Evolutionary conservation across 352 stramenopile species (phyloP).

Genomic region (Bremia lactucae): DNA sequence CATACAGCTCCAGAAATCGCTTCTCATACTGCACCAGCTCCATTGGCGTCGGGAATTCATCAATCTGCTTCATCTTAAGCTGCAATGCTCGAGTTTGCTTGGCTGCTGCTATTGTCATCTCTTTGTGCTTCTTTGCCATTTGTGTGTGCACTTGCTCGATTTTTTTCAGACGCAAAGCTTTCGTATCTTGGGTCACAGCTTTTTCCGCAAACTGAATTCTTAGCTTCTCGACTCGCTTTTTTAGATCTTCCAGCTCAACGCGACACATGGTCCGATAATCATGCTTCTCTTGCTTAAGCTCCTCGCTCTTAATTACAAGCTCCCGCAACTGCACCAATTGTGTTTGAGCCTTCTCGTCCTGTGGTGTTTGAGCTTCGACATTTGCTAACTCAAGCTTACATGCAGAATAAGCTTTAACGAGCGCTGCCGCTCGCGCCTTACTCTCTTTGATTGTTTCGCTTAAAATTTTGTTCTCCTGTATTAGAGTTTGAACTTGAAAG

Average conservation of each 20-base stretch:
- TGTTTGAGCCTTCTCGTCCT: conserved; percentile 16
- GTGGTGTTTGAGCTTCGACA: conserved; percentile 25
- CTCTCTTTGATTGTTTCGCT: conserved; percentile 21
- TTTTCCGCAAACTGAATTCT: conserved; percentile 26
- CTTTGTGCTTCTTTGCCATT: conserved; percentile 53
- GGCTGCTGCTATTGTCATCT: conserved; percentile 46
- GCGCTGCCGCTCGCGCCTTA: conserved; percentile 11
- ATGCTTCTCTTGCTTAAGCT: conserved; percentile 40
- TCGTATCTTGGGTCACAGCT: conserved; percentile 28
- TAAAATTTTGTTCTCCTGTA: conserved; percentile 33
- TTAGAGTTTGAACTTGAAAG: conserved; percentile 26
- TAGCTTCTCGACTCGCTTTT: conserved; percentile 31
- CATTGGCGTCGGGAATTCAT: conserved; percentile 74
- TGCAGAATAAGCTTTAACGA: conserved; percentile 21
- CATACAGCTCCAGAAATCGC: conserved; percentile 81
- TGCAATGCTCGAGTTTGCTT: conserved; percentile 53
- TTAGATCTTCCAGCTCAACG: conserved; percentile 26
- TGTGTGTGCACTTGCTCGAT: conserved; percentile 64
- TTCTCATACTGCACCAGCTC: conserved; percentile 88
- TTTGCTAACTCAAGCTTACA: conserved; percentile 31
- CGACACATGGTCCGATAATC: conserved; percentile 37
- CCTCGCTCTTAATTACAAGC: conserved; percentile 41
- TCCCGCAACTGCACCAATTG: conserved; percentile 21
- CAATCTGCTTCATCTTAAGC: conserved; percentile 53
- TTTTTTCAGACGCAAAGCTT: conserved; percentile 31